These are phyloP conservation scores for Quercus dentata DNA, from an alignment of 306 rosid species.

Conservation along the genomic window DNA sequence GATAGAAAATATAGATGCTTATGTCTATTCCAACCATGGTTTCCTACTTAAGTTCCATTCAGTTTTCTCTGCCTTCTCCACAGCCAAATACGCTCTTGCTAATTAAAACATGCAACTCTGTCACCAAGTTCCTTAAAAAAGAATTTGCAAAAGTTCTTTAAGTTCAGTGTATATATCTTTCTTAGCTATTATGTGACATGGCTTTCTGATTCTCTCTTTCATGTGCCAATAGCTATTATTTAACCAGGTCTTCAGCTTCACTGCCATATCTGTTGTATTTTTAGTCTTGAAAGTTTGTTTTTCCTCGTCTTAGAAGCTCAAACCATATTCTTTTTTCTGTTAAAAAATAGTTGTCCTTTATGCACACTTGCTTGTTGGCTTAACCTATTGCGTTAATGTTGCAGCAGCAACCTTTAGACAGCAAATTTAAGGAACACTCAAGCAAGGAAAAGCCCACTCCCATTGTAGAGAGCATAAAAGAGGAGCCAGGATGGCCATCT, in stretches of 20 bases:
- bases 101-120: not conserved
- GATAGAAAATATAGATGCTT: constrained; percentile 8
- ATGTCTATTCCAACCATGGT: constrained; percentile 1
- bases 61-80: not conserved
- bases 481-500: constrained; percentile 95
- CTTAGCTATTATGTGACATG: not conserved
- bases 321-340: not conserved
- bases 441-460: constrained; percentile 42
- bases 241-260: not conserved
- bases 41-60: constrained; percentile 3
- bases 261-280: not conserved
- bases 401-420: constrained; percentile 35
- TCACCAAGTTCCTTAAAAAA: not conserved
- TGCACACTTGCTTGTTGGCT: constrained; percentile 16
- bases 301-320: not conserved
- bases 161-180: not conserved
- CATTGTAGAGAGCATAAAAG: constrained; percentile 52
- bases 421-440: constrained; percentile 48
- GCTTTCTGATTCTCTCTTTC: not conserved
- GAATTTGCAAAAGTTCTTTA: not conserved
- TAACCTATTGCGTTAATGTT: constrained; percentile 20
- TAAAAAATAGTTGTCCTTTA: not conserved
- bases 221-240: not conserved
- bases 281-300: not conserved
- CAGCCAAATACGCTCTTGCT: not conserved